phyloP scores from a whole-genome alignment of 2,329 filamentous ascomycete genomes.

The Calonectria pseudoturangicola region DNA sequence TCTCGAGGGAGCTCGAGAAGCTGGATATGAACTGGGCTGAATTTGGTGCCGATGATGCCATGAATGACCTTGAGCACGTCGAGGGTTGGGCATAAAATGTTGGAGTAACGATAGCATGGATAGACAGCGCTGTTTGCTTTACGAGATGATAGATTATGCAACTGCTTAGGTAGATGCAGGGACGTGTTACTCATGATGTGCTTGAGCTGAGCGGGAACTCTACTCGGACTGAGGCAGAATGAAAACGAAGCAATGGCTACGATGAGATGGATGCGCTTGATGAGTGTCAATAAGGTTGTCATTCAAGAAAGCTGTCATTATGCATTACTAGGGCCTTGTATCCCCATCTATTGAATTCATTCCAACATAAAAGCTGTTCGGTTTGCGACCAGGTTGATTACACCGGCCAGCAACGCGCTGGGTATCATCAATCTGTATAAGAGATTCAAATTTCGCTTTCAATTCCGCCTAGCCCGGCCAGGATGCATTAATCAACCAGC shows the following conservation, averaged over 20 bases:
- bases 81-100: conserved; percentile 52
- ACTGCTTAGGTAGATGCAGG: neutral
- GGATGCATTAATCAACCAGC: neutral
- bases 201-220: no score
- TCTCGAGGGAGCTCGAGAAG: conserved; percentile 84
- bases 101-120: neutral
- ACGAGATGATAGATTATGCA: neutral
- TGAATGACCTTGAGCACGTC: conserved; percentile 59
- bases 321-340: conserved; percentile 41
- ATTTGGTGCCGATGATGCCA: conserved; percentile 58
- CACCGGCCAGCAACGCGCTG: conserved; percentile 35
- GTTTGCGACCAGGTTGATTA: conserved; percentile 38
- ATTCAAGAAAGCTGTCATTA: conserved; percentile 40
- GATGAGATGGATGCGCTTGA: no score
- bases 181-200: neutral
- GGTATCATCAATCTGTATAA: conserved; percentile 43
- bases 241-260: no score
- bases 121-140: neutral
- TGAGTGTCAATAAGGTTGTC: no score
- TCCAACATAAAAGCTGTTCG: conserved; percentile 30
- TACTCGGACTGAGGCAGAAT: no score
- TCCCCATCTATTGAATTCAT: conserved; percentile 37
- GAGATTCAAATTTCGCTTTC: conserved; percentile 22
- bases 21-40: conserved; percentile 75
- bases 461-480: neutral